Evolutionary conservation across 1,139 yeast genomes (phyloP), one percentile per base, ranked within the genome.

Genomic region (Trichomonascaceae sp.): DNA sequence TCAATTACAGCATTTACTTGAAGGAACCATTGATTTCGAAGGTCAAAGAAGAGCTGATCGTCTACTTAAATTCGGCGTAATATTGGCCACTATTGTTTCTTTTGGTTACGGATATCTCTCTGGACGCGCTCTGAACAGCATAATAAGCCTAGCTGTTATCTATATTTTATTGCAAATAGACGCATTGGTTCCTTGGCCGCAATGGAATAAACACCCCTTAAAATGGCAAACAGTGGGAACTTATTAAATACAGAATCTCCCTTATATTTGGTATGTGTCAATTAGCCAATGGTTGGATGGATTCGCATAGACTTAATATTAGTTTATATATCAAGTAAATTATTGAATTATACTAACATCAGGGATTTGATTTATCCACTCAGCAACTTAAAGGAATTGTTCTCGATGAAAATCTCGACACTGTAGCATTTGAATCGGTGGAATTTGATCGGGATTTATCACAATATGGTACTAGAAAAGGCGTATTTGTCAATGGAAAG

Each of bases 341-440:
- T 27, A n/a, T 44, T 44, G 32, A 44, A 27, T 19, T 18, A 46
- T 27, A 17, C 50, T 38, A 22, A 22, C 30, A 27, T 22, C 30
- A 50, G 57, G 97, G 97, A 0, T 81, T 89, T 64, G 97, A 90
- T 68, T 76, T 90, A 45, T 88, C 96, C 1, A 90, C 97, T 17
- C 97, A 90, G 68, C 96, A 89, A 67, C 73, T 90, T 63, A 90
- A 90, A 69, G 80, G 87, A 49, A 79, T 89, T 45, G 83, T 85
- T 27, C 81, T 88, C 45, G 75, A 83, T 65, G 77, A 74, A 17
- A 62, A 74, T 13, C 73, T 88, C 56, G 70, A 75, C 48, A 82
- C 83, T 43, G 74, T 80, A 32, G 72, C 77, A 51, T 79, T 86
- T 15, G 86, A 78, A 59, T 68, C 81, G 49, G 86, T 90, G 27